These are phyloP conservation scores for Sporobolomyces phaffii DNA, from an alignment of 768 basidiomycete species.

Conservation along the genomic window DNA sequence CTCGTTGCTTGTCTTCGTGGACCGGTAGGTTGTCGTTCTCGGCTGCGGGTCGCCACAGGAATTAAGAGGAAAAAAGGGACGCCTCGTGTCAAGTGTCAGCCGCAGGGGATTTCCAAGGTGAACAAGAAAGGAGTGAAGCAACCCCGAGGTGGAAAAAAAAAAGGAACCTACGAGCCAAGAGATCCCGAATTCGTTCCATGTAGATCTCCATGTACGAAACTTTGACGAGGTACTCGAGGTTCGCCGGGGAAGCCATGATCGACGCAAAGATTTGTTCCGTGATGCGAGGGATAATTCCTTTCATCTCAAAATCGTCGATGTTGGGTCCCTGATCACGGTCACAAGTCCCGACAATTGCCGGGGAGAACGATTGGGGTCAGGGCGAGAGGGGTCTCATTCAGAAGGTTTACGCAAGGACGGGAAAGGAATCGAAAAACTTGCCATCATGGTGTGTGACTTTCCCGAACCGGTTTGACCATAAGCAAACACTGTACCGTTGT, in stretches of 20 bases:
- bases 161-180: slow-evolving; percentile 75
- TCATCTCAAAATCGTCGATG: slow-evolving; percentile 86
- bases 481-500: slow-evolving; percentile 89
- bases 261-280: slow-evolving; percentile 98
- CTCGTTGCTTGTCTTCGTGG: slow-evolving; percentile 94
- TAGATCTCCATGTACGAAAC: slow-evolving; percentile 99
- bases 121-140: no score
- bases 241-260: slow-evolving; percentile 88
- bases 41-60: no score
- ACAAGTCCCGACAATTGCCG: not conserved
- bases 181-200: slow-evolving; percentile 87
- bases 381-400: slow-evolving; percentile 16
- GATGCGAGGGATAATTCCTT: slow-evolving; percentile 95
- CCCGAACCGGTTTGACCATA: slow-evolving; percentile 80
- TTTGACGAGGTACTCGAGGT: slow-evolving; percentile 96
- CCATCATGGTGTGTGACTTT: slow-evolving; percentile 99
- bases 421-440: slow-evolving; percentile 44
- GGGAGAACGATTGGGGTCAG: not conserved
- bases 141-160: not conserved
- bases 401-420: slow-evolving; percentile 17
- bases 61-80: no score
- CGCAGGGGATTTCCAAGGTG: no score
- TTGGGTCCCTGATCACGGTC: slow-evolving; percentile 76
- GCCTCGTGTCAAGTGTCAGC: no score
- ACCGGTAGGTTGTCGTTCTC: slow-evolving; percentile 98